These are phyloP conservation scores for Neonectria coccinea DNA, from an alignment of 2,329 filamentous ascomycete genomes.

Conservation along the genomic window DNA sequence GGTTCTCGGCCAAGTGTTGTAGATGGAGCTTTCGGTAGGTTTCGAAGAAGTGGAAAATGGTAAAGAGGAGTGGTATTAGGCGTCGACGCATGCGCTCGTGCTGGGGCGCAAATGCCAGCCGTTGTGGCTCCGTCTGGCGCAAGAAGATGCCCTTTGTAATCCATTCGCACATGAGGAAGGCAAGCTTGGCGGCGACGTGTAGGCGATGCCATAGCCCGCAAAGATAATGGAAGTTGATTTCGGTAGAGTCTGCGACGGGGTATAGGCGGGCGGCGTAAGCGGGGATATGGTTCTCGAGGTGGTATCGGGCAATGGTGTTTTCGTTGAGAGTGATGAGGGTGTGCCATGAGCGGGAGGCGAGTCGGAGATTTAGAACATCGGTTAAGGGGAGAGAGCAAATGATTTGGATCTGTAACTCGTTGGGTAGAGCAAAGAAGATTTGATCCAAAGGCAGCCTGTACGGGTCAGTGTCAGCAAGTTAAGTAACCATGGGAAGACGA, in stretches of 20 bases:
- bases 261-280: conserved; percentile 71
- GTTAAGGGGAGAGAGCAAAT: conserved; percentile 70
- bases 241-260: conserved; percentile 60
- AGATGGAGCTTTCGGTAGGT: conserved; percentile 71
- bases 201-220: conserved; percentile 75
- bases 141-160: conserved; percentile 75
- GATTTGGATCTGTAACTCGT: conserved; percentile 72
- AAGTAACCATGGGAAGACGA: conserved; percentile 14
- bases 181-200: conserved; percentile 72
- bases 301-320: conserved; percentile 70
- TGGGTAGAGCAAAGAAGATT: conserved; percentile 69
- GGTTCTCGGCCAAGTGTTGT: conserved; percentile 65
- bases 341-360: conserved; percentile 70
- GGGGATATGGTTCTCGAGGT: conserved; percentile 70
- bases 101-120: conserved; percentile 69
- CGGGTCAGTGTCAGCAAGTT: conserved; percentile 33
- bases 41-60: conserved; percentile 76
- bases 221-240: conserved; percentile 69
- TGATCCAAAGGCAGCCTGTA: conserved; percentile 63
- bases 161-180: conserved; percentile 72
- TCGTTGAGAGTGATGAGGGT: conserved; percentile 70
- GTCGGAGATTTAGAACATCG: conserved; percentile 69
- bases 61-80: conserved; percentile 72
- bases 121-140: conserved; percentile 66
- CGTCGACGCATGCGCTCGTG: conserved; percentile 73